phyloP scores from a whole-genome alignment of 371 early-diverging fungal genomes.

The Mortierella sp. region DNA sequence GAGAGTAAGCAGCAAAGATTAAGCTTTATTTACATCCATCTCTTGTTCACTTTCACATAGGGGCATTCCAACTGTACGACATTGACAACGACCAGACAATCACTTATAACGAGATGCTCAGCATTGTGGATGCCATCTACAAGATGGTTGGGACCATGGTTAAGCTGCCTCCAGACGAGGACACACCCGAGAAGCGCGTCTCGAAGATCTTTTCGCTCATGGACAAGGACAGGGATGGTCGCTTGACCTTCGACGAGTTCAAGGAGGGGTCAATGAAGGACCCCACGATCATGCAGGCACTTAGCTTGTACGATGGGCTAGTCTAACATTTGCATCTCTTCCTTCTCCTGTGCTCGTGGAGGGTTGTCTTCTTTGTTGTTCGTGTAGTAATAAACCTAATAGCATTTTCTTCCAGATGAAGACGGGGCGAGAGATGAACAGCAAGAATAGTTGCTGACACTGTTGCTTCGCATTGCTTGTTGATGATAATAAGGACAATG shows the following conservation, averaged over 20 bases:
- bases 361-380: not conserved
- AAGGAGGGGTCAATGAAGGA: slow-evolving; percentile 91
- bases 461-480: not conserved
- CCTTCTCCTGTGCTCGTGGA: not conserved
- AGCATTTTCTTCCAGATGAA: too few relatives aligned
- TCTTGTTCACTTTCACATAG: slow-evolving; percentile 26
- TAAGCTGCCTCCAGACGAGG: slow-evolving; percentile 90
- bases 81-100: slow-evolving; percentile 93
- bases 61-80: slow-evolving; percentile 88
- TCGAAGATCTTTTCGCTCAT: slow-evolving; percentile 91
- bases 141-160: slow-evolving; percentile 95
- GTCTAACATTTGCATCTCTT: slow-evolving; percentile 63
- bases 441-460: not conserved
- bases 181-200: slow-evolving; percentile 94
- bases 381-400: too few relatives aligned
- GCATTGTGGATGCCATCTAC: slow-evolving; percentile 93
- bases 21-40: not conserved
- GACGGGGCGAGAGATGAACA: too few relatives aligned
- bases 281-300: slow-evolving; percentile 90
- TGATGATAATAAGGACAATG: not conserved
- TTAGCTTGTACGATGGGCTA: slow-evolving; percentile 89
- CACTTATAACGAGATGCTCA: slow-evolving; percentile 90
- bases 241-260: slow-evolving; percentile 88
- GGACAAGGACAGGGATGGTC: slow-evolving; percentile 89
- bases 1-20: not conserved